Percentiles rank a stretch among this genome's conserved stretches.
Evolutionary conservation across 129 eudicot genomes (phyloP).

Genomic region (Centella asiatica): DNA sequence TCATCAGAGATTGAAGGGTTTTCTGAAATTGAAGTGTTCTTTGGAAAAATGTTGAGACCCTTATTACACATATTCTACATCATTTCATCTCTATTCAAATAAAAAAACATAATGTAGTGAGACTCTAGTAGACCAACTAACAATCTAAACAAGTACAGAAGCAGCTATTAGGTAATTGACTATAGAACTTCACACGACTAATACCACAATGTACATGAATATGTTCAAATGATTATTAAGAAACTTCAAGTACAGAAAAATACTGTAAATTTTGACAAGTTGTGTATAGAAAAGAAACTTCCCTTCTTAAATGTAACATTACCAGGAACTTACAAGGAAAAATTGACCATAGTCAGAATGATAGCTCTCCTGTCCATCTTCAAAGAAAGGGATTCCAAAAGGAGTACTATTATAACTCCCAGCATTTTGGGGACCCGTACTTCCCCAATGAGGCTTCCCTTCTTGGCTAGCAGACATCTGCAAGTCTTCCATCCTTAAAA

Average conservation of each 20-base stretch:
- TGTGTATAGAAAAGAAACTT: no score
- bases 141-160: conserved; percentile 1
- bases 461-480: conserved; percentile 36
- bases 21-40: no score
- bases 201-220: neutral
- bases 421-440: conserved; percentile 41
- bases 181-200: neutral
- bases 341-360: conserved; percentile 55
- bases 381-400: conserved; percentile 45
- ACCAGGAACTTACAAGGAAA: conserved; percentile 46
- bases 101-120: neutral
- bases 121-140: neutral
- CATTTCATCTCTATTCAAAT: neutral
- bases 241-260: no score
- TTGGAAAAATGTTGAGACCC: no score
- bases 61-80: neutral
- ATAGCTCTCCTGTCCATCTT: conserved; percentile 42
- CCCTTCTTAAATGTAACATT: no score
- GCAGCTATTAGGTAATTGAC: neutral
- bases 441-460: conserved; percentile 63
- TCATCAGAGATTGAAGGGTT: no score
- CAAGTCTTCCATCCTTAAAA: conserved; percentile 50
- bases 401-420: conserved; percentile 55
- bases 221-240: no score
- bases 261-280: no score